Base-by-base conservation (phyloP, 352 stramenopile genomes). In the Phytophthora hybrid region DNA sequence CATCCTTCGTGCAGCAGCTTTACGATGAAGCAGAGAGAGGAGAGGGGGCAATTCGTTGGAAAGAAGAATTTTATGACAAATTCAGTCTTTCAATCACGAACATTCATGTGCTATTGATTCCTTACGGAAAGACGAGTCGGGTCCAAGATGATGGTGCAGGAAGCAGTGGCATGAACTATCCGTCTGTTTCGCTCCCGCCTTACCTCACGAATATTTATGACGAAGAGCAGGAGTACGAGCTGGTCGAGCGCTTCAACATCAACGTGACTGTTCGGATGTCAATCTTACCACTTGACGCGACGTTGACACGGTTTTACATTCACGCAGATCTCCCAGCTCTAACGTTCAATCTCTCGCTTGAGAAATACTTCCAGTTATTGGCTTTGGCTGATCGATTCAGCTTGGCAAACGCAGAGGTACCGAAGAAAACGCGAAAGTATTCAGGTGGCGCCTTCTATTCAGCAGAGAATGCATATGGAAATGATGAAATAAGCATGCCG, bases 1-100 rank as follows among this genome's bases (percentile, higher is more conserved):
- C 87, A 39, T 93, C 84, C 9, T 97, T 97, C 34, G 87, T 93
- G 31, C 92, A 93, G 67, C 90, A 97, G 47, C 55, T 97, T 11
- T 95, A 93, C 52, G 90, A 97, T 71, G 90, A 97, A 76, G 88
- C 87, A 2, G 90, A 97, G 55, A 87, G 80, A 71, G 90, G 89
- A 23, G 88, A 97, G 76, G 87, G 88, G 0, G 88, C 89, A 7
- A 92, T 95, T 69, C 90, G 88, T 19, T 97, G 90, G 90, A 97
- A 97, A 58, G 90, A 97, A 72, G 90, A 96, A 53, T 97, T 97
- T 60, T 97, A 97, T 67, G 90, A 97, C 78, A 97, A 96, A 73
- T 97, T 97, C 69, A 92, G 83, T 23, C 76, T 96, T 21, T 89
- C 87, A 5, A 69, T 97, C 49, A 89, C 87, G 34, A 95, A 97